phyloP scores from a whole-genome alignment of 495 filamentous ascomycete species.

The Neurospora sp. region DNA sequence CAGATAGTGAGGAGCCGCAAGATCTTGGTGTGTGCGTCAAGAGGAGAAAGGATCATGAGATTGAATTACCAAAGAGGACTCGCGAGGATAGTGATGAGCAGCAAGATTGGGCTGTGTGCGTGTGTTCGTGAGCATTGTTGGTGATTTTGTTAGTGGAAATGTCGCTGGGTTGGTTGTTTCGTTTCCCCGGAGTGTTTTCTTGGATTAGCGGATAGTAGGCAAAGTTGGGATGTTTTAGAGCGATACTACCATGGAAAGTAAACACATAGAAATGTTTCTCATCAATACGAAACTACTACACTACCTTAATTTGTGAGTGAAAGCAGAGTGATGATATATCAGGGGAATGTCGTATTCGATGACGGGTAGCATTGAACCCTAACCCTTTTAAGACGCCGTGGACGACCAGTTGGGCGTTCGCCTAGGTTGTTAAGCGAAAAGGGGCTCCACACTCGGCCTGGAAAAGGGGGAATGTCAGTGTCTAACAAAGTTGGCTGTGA shows the following conservation, averaged over 20 bases:
- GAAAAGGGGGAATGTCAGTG: neutral
- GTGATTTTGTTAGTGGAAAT: neutral
- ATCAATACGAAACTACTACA: neutral
- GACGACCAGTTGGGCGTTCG: neutral
- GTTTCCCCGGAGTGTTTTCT: neutral
- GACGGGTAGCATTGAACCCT: neutral
- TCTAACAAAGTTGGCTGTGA: neutral
- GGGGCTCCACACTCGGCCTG: neutral
- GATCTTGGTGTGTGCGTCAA: neutral
- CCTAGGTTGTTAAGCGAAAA: neutral
- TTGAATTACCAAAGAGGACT: too few relatives aligned
- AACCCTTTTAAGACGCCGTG: neutral
- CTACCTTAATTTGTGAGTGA: neutral
- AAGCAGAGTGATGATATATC: neutral
- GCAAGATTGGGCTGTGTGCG: too few relatives aligned
- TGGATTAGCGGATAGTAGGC: neutral
- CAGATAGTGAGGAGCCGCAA: neutral
- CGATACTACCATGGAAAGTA: neutral
- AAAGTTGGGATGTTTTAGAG: neutral
- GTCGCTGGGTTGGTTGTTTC: neutral
- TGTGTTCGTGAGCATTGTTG: neutral
- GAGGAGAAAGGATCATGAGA: neutral
- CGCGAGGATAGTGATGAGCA: too few relatives aligned
- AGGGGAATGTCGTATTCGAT: neutral
- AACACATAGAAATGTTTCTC: neutral